These are phyloP conservation scores for Melanopsichium pennsylvanicum DNA, from an alignment of 1,284 basidiomycete genomes.

Conservation along the genomic window DNA sequence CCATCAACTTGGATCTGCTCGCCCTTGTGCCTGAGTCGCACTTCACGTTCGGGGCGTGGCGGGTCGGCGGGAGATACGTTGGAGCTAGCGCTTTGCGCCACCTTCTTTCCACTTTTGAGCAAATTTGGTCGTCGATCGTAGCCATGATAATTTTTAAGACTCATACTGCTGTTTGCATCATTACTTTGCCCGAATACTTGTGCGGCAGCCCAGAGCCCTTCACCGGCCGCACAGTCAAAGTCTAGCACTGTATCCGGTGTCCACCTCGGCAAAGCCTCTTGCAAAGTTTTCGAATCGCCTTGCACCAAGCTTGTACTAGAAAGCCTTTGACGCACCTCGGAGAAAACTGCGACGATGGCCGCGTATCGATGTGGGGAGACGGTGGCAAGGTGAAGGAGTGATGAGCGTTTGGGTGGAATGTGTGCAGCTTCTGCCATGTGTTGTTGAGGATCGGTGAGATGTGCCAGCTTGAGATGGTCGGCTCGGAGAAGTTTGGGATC, in stretches of 20 bases:
- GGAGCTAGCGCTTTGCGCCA: conserved; percentile 23
- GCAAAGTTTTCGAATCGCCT: neutral
- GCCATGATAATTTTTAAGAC: conserved; percentile 30
- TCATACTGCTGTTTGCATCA: conserved; percentile 1
- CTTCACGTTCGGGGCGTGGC: conserved; percentile 5
- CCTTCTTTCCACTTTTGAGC: conserved; percentile 40
- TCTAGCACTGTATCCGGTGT: conserved; percentile 49
- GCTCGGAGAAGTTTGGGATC: conserved; percentile 31
- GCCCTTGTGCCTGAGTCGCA: conserved; percentile 24
- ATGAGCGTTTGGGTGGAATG: conserved; percentile 37
- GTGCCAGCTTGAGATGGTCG: conserved; percentile 34
- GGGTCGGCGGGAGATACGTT: conserved; percentile 21
- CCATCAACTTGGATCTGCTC: conserved; percentile 35
- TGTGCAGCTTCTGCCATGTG: conserved; percentile 30
- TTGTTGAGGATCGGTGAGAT: conserved; percentile 35
- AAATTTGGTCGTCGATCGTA: conserved; percentile 41
- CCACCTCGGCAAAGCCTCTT: conserved; percentile 31
- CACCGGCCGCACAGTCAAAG: conserved; percentile 48
- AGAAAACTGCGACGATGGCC: conserved; percentile 37
- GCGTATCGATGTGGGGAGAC: conserved; percentile 45
- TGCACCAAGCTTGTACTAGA: neutral
- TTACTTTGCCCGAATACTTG: conserved; percentile 42
- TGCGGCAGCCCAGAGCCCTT: conserved; percentile 59
- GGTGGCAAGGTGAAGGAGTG: conserved; percentile 38
- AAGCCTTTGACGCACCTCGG: conserved; percentile 31